A percentile compares a stretch with the other conserved stretches of the same genome.
Evolutionary conservation across 176 grass and related monocot species (phyloP).

Genomic region (Luzula sylvatica): DNA sequence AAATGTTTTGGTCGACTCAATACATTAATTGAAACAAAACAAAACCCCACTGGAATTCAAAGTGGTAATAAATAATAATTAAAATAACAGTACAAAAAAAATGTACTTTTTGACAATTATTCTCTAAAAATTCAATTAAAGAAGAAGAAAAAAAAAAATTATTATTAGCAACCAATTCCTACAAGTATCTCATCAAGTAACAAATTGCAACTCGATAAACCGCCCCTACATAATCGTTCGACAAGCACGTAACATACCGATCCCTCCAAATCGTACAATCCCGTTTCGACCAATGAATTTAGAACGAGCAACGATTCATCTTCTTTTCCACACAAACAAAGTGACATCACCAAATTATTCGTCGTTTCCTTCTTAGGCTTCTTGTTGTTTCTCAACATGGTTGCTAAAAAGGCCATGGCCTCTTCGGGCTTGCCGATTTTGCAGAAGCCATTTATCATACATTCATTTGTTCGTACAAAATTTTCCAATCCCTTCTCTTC

Average conservation of each 20-base stretch:
- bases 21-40: no score
- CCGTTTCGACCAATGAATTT: slow-evolving; percentile 53
- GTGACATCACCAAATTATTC: slow-evolving; percentile 33
- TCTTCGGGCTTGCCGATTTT: slow-evolving; percentile 43
- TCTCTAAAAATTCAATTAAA: not conserved
- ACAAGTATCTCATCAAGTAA: slow-evolving; percentile 42
- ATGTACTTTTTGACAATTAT: no score
- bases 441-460: slow-evolving; percentile 56
- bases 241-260: slow-evolving; percentile 33
- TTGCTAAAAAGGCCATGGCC: slow-evolving; percentile 60
- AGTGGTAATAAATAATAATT: no score
- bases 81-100: no score
- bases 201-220: slow-evolving; percentile 14
- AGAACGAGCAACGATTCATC: slow-evolving; percentile 62
- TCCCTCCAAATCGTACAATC: slow-evolving; percentile 32
- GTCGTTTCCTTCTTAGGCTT: slow-evolving; percentile 41
- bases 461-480: slow-evolving; percentile 41
- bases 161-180: slow-evolving; percentile 19
- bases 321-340: slow-evolving; percentile 24
- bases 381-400: slow-evolving; percentile 61
- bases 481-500: slow-evolving; percentile 49
- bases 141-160: not conserved
- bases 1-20: no score
- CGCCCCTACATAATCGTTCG: slow-evolving; percentile 36
- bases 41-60: no score